Evolutionary conservation across 192 early-diverging fungal species (phyloP).

Genomic region (Coemansia sp.): DNA sequence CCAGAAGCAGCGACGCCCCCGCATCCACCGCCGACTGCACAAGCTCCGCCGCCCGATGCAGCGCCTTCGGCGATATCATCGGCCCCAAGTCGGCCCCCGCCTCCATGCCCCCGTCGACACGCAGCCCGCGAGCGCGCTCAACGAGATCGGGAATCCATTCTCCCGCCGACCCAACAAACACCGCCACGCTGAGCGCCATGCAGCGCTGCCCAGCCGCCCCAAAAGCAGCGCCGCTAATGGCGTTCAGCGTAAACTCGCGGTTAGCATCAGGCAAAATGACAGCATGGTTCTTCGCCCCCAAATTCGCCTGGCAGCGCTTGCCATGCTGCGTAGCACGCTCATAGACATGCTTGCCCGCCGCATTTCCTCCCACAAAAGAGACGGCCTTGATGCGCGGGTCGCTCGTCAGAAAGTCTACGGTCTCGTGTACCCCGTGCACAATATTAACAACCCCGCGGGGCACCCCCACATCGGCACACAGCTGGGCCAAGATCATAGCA

Average conservation of each 20-base stretch:
- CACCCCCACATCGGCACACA: constrained; percentile 86
- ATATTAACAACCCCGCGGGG: constrained; percentile 90
- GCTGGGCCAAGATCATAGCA: constrained; percentile 80
- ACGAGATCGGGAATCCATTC: constrained; percentile 88
- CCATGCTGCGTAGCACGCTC: constrained; percentile 82
- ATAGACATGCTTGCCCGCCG: constrained; percentile 87
- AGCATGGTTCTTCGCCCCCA: constrained; percentile 98
- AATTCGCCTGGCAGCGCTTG: constrained; percentile 95
- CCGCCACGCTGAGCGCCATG: constrained; percentile 91
- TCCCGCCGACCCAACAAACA: constrained; percentile 84
- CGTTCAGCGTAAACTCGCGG: constrained; percentile 92
- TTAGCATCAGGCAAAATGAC: constrained; percentile 92
- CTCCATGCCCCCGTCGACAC: constrained; percentile 83
- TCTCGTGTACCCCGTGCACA: constrained; percentile 83
- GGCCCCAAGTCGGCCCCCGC: constrained; percentile 86
- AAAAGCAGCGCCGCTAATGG: constrained; percentile 89
- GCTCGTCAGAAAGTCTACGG: constrained; percentile 89
- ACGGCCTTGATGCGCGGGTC: constrained; percentile 85
- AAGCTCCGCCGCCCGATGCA: constrained; percentile 68
- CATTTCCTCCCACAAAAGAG: constrained; percentile 91
- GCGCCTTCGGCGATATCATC: constrained; percentile 78
- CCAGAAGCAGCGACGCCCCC: constrained; percentile 81
- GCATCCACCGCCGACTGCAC: constrained; percentile 81
- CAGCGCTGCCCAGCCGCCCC: constrained; percentile 98
- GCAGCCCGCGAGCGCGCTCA: constrained; percentile 80